These are phyloP conservation scores for Aspergillus alliaceus DNA, from an alignment of 2,329 filamentous ascomycete genomes.

Conservation along the genomic window DNA sequence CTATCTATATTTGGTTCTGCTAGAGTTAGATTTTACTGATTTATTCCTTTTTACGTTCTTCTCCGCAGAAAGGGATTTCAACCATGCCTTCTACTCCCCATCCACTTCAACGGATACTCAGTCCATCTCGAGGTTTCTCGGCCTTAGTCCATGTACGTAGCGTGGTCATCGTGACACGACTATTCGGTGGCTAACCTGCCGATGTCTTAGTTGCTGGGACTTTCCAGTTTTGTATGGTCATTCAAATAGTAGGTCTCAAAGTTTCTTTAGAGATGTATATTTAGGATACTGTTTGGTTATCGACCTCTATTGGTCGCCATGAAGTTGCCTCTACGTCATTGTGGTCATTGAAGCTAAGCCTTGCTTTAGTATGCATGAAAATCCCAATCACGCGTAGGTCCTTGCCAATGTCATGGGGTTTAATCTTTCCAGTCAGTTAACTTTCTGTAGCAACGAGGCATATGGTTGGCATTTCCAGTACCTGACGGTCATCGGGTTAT, in stretches of 20 bases:
- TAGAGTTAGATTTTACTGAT: background rate
- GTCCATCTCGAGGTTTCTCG: slow-evolving; percentile 45
- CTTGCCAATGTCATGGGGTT: background rate
- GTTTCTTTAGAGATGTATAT: background rate
- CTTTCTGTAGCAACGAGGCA: slow-evolving; percentile 50
- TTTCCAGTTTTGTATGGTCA: slow-evolving; percentile 45
- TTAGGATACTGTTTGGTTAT: background rate
- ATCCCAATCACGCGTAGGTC: slow-evolving; percentile 45
- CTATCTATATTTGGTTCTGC: no score
- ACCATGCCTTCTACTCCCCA: slow-evolving; percentile 25
- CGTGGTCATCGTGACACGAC: slow-evolving; percentile 9
- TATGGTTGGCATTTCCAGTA: slow-evolving; percentile 69
- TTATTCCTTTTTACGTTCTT: background rate
- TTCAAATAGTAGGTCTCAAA: slow-evolving; percentile 44
- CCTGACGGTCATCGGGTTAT: slow-evolving; percentile 62
- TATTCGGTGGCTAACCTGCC: slow-evolving; percentile 19
- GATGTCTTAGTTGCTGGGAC: slow-evolving; percentile 33
- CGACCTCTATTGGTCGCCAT: background rate
- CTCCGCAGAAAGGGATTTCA: background rate
- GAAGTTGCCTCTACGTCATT: background rate
- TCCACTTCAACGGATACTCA: slow-evolving; percentile 44
- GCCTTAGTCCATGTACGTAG: slow-evolving; percentile 48
- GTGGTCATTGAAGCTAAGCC: slow-evolving; percentile 5
- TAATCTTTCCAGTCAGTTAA: slow-evolving; percentile 3
- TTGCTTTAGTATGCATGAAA: slow-evolving; percentile 38